A percentile compares a stretch with the other conserved stretches of the same genome.
phyloP scores from a whole-genome alignment of 495 filamentous ascomycete genomes.

The Penicillium flavigenum region DNA sequence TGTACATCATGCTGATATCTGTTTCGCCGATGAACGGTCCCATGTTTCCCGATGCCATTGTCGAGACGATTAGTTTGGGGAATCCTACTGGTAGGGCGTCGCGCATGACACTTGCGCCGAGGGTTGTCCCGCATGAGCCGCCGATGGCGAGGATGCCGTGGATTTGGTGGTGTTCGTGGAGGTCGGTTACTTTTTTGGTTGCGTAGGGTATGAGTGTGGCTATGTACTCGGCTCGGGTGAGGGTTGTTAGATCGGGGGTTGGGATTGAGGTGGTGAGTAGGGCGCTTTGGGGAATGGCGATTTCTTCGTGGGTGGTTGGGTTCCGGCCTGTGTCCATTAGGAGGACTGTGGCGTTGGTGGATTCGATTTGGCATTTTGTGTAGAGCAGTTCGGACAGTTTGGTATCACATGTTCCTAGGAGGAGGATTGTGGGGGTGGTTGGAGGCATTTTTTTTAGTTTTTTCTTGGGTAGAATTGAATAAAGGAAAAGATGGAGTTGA shows the following conservation, averaged over 20 bases:
- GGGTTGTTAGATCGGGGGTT: background rate
- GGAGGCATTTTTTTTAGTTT: conserved; percentile 11
- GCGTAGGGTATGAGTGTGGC: conserved; percentile 48
- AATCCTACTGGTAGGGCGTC: conserved; percentile 58
- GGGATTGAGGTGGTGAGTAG: background rate
- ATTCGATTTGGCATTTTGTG: conserved; percentile 49
- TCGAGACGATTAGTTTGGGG: conserved; percentile 69
- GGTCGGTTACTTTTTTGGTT: conserved; percentile 28
- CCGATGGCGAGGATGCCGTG: conserved; percentile 58
- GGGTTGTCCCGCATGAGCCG: conserved; percentile 57
- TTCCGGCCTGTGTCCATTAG: conserved; percentile 59
- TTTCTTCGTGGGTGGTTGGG: conserved; percentile 39
- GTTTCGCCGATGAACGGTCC: conserved; percentile 59
- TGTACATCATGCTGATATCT: conserved; percentile 69
- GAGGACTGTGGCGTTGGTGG: conserved; percentile 35
- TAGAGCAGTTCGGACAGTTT: conserved; percentile 62
- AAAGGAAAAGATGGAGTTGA: background rate
- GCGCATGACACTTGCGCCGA: conserved; percentile 58
- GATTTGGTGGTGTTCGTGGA: conserved; percentile 38
- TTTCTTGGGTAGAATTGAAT: background rate
- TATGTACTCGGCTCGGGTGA: conserved; percentile 48
- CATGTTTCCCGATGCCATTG: conserved; percentile 62
- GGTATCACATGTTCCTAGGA: conserved; percentile 69
- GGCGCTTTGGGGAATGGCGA: conserved; percentile 27
- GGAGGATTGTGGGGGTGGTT: conserved; percentile 45